These are phyloP conservation scores for Staphylotrichum tortipilum DNA, from an alignment of 495 filamentous ascomycete genomes.

Conservation along the genomic window DNA sequence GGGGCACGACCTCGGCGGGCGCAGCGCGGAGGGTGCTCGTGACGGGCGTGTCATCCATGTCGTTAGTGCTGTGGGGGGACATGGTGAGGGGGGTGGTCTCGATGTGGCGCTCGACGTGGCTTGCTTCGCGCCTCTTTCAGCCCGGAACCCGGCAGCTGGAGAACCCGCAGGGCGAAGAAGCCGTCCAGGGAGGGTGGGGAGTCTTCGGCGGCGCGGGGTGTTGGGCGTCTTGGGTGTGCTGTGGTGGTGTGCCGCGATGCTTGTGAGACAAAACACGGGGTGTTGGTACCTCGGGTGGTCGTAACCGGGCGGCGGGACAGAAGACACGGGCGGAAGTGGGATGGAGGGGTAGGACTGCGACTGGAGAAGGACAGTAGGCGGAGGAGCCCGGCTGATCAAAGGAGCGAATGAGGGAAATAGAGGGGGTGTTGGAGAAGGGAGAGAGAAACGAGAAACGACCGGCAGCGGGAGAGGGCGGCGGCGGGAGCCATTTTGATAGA, in stretches of 20 bases:
- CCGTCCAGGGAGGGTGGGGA: no score
- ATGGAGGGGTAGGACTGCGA: neutral
- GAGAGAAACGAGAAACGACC: neutral
- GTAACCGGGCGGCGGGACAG: neutral
- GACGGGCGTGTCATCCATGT: conserved; percentile 10
- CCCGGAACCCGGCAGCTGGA: no score
- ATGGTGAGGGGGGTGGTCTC: conserved; percentile 6
- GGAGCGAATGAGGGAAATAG: no score
- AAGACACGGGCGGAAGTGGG: neutral
- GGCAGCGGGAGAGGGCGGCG: neutral
- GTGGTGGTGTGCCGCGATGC: no score
- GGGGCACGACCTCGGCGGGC: conserved; percentile 6
- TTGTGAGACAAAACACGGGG: no score
- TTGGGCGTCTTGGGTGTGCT: no score
- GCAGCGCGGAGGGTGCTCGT: no score
- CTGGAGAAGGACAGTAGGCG: no score
- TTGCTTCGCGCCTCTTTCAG: neutral
- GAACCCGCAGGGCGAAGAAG: neutral
- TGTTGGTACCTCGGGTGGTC: neutral
- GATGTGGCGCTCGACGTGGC: neutral
- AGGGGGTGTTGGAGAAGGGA: neutral
- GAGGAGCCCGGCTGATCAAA: neutral
- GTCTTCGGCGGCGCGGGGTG: no score
- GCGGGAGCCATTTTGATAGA: conserved; percentile 14
- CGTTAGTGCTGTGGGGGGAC: conserved; percentile 22